These are phyloP conservation scores for Mucor mucedo DNA, from an alignment of 371 early-diverging fungal species.

Conservation along the genomic window DNA sequence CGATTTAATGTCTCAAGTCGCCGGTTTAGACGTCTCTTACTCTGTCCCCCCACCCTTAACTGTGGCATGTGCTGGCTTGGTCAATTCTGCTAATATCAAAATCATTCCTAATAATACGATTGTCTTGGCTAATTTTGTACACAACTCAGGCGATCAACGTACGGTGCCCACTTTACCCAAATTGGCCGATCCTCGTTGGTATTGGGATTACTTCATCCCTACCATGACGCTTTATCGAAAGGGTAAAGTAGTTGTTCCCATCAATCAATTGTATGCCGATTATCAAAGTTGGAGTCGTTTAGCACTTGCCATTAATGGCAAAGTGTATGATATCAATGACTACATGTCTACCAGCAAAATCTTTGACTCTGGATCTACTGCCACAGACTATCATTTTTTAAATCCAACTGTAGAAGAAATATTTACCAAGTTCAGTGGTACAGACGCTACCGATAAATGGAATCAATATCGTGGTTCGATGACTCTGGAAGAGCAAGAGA, in stretches of 20 bases:
- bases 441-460: constrained; percentile 70
- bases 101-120: constrained; percentile 40
- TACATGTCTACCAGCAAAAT: constrained; percentile 63
- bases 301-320: constrained; percentile 72
- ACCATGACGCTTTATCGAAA: constrained; percentile 69
- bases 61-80: constrained; percentile 59
- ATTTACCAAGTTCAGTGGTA: constrained; percentile 73
- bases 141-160: constrained; percentile 50
- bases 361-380: constrained; percentile 46
- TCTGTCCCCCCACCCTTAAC: constrained; percentile 79
- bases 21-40: constrained; percentile 70
- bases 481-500: constrained; percentile 40
- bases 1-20: constrained; percentile 65
- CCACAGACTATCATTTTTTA: constrained; percentile 55
- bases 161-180: constrained; percentile 27
- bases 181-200: constrained; percentile 61
- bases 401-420: constrained; percentile 60
- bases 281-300: constrained; percentile 54
- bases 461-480: constrained; percentile 46
- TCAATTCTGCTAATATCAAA: constrained; percentile 38
- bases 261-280: constrained; percentile 51
- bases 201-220: constrained; percentile 67
- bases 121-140: constrained; percentile 37
- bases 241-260: constrained; percentile 65
- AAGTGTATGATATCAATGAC: constrained; percentile 78